These are phyloP conservation scores for Penicillium sp. DNA, from an alignment of 2,329 filamentous ascomycete species.

Conservation along the genomic window DNA sequence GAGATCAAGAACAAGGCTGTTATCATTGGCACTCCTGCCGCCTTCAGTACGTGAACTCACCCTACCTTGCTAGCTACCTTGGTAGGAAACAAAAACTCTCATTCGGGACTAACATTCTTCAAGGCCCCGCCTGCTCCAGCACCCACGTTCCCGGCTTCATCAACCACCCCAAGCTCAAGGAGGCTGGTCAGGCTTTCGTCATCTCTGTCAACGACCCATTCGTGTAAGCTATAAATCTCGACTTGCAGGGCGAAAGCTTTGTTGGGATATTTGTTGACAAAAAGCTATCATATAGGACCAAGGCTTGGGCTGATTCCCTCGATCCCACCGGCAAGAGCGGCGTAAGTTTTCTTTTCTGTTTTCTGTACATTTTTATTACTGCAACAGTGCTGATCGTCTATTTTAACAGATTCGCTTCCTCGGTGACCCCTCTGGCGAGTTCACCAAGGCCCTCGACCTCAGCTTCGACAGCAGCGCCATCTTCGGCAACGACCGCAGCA, in stretches of 20 bases:
- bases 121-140: conserved; percentile 63
- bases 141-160: conserved; percentile 85
- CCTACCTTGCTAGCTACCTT: not conserved
- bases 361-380: not conserved
- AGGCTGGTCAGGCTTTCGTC: conserved; percentile 82
- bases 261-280: conserved; percentile 5
- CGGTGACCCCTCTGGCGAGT: conserved; percentile 73
- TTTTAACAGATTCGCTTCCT: conserved; percentile 79
- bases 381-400: not conserved
- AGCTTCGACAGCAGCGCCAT: conserved; percentile 75
- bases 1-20: conserved; percentile 76
- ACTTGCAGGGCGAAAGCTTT: not conserved
- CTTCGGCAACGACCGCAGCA: conserved; percentile 79
- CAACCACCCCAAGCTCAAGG: conserved; percentile 71
- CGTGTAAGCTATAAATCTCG: conserved; percentile 61
- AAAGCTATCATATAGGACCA: conserved; percentile 62
- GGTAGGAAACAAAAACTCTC: not conserved
- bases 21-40: conserved; percentile 81
- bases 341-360: conserved; percentile 55
- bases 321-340: conserved; percentile 74
- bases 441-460: conserved; percentile 81
- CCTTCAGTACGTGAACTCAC: conserved; percentile 58
- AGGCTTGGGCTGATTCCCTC: conserved; percentile 78
- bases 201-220: conserved; percentile 93
- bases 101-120: conserved; percentile 11